These are phyloP conservation scores for Periconia sp. DNA, from an alignment of 2,329 filamentous ascomycete species.

Conservation along the genomic window DNA sequence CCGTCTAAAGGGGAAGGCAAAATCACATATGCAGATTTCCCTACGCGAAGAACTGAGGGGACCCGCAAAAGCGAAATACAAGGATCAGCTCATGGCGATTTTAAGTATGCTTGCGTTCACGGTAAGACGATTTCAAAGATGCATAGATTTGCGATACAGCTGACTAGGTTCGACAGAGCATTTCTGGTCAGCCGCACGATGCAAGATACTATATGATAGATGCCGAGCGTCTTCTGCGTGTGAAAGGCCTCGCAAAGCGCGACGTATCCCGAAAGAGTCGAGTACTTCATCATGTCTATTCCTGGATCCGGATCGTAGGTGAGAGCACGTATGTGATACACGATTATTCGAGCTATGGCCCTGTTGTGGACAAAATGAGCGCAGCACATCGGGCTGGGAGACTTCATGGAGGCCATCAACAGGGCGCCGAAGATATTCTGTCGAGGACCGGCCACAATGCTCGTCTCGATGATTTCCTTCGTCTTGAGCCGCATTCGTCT, in stretches of 20 bases:
- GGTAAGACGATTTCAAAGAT: constrained; percentile 9
- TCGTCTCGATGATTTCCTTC: constrained; percentile 49
- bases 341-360: constrained; percentile 13
- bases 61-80: constrained; percentile 20
- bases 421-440: constrained; percentile 14
- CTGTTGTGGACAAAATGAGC: constrained; percentile 40
- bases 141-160: neutral
- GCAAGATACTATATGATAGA: constrained; percentile 49
- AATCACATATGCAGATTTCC: constrained; percentile 21
- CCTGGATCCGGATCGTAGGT: constrained; percentile 22
- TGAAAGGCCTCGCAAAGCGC: constrained; percentile 45
- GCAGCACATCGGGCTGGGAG: constrained; percentile 45
- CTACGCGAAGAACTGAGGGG: constrained; percentile 16
- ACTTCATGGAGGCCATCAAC: constrained; percentile 29
- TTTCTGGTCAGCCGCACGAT: constrained; percentile 32
- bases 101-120: constrained; percentile 21
- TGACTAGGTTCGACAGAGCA: constrained; percentile 11
- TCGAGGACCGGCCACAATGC: constrained; percentile 26
- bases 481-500: constrained; percentile 39
- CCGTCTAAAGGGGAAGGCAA: constrained; percentile 7
- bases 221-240: constrained; percentile 51
- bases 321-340: constrained; percentile 43
- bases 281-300: constrained; percentile 48
- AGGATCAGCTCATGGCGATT: constrained; percentile 23
- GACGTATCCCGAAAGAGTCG: constrained; percentile 51